phyloP scores from a whole-genome alignment of 495 filamentous ascomycete species.

The Copromyces sp. region DNA sequence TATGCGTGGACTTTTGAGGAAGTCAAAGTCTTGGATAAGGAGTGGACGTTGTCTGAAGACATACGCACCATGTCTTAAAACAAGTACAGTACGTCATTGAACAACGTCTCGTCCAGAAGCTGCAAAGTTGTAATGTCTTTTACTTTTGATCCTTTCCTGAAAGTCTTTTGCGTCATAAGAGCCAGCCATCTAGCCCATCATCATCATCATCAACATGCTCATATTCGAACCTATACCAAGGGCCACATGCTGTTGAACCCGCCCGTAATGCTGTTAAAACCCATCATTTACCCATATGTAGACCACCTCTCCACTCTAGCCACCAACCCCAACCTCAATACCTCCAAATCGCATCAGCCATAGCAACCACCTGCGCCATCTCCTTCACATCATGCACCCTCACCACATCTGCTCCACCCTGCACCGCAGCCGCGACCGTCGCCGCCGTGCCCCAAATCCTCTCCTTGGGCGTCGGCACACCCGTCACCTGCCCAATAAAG shows the following conservation, averaged over 20 bases:
- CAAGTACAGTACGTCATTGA: background rate
- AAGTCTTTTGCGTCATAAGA: background rate
- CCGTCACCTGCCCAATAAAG: constrained; percentile 78
- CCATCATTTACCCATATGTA: background rate
- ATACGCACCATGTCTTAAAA: background rate
- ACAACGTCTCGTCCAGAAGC: background rate
- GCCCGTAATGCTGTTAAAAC: background rate
- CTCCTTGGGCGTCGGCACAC: constrained; percentile 47
- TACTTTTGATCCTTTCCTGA: background rate
- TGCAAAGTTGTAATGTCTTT: background rate
- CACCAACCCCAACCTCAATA: constrained; percentile 12
- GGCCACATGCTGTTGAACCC: background rate
- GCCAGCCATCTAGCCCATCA: too few relatives aligned
- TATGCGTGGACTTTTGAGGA: too few relatives aligned
- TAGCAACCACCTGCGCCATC: constrained; percentile 78
- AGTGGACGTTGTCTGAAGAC: background rate
- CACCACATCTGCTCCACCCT: constrained; percentile 90
- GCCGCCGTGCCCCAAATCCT: constrained; percentile 81
- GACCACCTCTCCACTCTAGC: background rate
- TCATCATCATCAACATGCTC: background rate
- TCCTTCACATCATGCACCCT: constrained; percentile 88
- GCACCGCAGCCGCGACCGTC: constrained; percentile 75
- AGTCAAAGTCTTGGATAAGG: background rate
- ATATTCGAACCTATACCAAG: background rate
- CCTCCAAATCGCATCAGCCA: constrained; percentile 86